Base-by-base conservation (phyloP, 2,329 filamentous ascomycete species). In the Zasmidium cellare region DNA sequence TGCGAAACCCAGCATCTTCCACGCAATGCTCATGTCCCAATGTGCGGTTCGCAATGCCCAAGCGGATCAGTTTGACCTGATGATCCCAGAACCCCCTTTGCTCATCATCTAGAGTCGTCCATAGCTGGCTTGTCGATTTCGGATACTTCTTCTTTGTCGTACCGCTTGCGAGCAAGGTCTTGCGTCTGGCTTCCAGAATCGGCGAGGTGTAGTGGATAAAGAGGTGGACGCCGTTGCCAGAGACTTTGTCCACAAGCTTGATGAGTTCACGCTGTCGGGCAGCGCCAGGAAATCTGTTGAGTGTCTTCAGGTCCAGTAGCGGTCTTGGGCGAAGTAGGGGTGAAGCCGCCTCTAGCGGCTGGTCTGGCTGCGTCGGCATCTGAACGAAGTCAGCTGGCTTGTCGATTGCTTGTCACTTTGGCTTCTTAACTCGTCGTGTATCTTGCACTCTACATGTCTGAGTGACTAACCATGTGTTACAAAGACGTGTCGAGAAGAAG, bases 141-240 rank as follows among this genome's bases (percentile, higher is more conserved):
- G 31, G 24, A 35, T 54, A 58, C 6, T 56, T 57, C 45, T 59
- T 63, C 19, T 59, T 57, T 2, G 45, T 54, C 2, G 20, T 56
- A 28, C 57, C 52, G 11, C 46, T 53, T 2, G 41, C 41, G 3
- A 59, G 46, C 3, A 56, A 16, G 2, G 31, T 38, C 3, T 46
- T 45, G 18, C 60, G 56, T 19, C 61, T 58, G 2, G 46, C 9
- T 3, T 56, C 53, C 11, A 67, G 53, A 3, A 59, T 49, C 0
- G 56, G 53, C 9, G 57, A 46, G 19, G 46, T 51, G 52, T 64
- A 51, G 41, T 65, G 64, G 0, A 60, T 48, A 56, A 67, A 66
- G 14, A 64, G 23, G 25, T 61, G 60, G 9, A 48, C 50, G 5
- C 55, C 64, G 23, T 58, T 62, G 25, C 58, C 57, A 38, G 57